phyloP scores from a whole-genome alignment of 768 basidiomycete species.

The Termitomyces titanicus region DNA sequence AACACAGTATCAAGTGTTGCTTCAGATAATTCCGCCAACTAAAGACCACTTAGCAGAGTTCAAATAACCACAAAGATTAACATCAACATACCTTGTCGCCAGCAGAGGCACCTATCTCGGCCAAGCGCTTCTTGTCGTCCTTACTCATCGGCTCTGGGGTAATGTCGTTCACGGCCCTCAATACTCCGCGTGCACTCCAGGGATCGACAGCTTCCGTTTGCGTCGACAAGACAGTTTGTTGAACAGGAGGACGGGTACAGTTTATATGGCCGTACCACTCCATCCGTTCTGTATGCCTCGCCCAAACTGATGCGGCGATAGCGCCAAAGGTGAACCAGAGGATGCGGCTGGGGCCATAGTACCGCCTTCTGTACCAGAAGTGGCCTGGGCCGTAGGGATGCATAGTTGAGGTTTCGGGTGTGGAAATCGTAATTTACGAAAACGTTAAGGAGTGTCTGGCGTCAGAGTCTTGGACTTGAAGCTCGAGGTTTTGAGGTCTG shows the following conservation, averaged over 20 bases:
- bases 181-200: conserved; percentile 20
- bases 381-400: conserved; percentile 9
- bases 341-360: conserved; percentile 49
- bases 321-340: conserved; percentile 71
- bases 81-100: conserved; percentile 40
- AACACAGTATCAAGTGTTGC: conserved; percentile 61
- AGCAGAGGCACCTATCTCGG: conserved; percentile 44
- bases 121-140: conserved; percentile 43
- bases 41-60: not conserved
- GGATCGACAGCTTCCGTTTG: conserved; percentile 5
- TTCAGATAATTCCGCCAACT: conserved; percentile 68
- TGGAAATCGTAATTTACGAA: not conserved
- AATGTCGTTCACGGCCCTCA: conserved; percentile 26
- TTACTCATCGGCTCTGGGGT: conserved; percentile 20
- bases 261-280: conserved; percentile 22
- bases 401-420: conserved; percentile 1
- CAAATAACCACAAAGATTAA: not conserved
- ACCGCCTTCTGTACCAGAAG: conserved; percentile 10
- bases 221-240: conserved; percentile 10
- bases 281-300: conserved; percentile 36
- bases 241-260: conserved; percentile 26
- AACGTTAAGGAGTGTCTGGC: not conserved
- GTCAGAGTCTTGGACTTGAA: no score
- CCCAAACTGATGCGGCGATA: conserved; percentile 34
- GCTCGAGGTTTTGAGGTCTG: no score